Conservation (phyloP, 768 basidiomycete genomes). For the Pleurotus tuber-regium region DNA sequence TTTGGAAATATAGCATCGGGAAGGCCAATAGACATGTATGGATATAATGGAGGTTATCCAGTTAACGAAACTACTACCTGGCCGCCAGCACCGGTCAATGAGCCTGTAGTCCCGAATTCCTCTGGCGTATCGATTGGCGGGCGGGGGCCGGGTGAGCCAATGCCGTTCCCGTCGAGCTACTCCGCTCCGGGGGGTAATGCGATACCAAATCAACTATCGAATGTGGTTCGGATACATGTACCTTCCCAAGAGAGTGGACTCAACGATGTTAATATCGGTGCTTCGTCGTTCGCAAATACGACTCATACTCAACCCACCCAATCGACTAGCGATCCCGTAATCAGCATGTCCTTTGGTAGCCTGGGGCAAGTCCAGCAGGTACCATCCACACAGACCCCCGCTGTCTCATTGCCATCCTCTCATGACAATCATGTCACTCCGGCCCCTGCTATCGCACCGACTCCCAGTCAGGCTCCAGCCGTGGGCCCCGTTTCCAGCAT, state of each 20-base stretch:
- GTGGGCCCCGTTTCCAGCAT: conserved; percentile 12
- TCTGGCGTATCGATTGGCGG: not conserved
- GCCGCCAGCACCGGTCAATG: conserved; percentile 25
- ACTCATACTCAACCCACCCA: not conserved
- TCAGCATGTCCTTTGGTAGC: not conserved
- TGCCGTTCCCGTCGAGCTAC: not conserved
- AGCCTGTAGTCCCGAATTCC: conserved; percentile 14
- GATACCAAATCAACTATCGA: not conserved
- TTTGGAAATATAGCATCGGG: conserved; percentile 30
- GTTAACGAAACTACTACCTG: conserved; percentile 25
- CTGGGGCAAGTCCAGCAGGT: not conserved
- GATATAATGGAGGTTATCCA: conserved; percentile 14
- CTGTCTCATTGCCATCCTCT: conserved; percentile 8
- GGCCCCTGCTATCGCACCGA: conserved; percentile 17
- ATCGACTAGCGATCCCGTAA: not conserved
- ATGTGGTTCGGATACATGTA: not conserved
- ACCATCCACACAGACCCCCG: conserved; percentile 6
- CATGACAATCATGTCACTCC: conserved; percentile 3
- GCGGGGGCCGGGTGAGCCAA: not conserved
- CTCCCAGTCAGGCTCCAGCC: conserved; percentile 15
- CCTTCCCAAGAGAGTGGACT: not conserved
- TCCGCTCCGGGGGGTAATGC: not conserved
- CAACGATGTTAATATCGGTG: not conserved
- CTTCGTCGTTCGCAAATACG: conserved; percentile 11
- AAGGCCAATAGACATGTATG: conserved; percentile 31